Base-by-base conservation (phyloP, 768 basidiomycete genomes). In the Leccinum uliginosum region DNA sequence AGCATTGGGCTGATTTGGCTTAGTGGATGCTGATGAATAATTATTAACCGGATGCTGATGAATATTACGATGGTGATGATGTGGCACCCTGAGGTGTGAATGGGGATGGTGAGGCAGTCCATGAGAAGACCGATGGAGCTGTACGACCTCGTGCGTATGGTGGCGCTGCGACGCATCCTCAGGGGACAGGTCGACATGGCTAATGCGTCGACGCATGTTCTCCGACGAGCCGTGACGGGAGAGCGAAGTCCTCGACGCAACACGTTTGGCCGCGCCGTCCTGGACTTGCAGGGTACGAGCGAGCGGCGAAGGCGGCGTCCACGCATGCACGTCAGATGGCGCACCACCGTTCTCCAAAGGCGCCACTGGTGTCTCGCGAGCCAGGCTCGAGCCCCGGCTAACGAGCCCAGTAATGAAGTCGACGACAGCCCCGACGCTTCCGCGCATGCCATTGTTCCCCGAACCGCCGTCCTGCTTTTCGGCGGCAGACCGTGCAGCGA, bases 351-450 rank as follows among this genome's bases (percentile, higher is more conserved):
- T 58, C 21, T 61, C 57, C 32, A 46, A 24, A 47, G 63, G 60
- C 8, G 47, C 55, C 4, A 43, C 40, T 6, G 40, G 40, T 12
- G 61, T 35, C 27, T 67, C 71, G 35, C 51, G 53, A 15, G 66
- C 52, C 29, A 65, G 17, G 50, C 64, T 68, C 15, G 65, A 44
- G 30, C 62, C 64, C 14, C 64, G 64, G 55, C 63, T 67, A 26
- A 91, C 80, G 30, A 88, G 74, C 1, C 85, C 85, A 3, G 85
- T 67, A 17, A 91, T 66, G 61, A 87, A 89, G 23, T 80, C 86
- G 10, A 87, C 82, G 45, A 89, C 83, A 3, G 82, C 79, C 26
- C 73, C 74, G 1, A 80, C 69, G 10, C 81, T 80, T 26, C 63
- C 70, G 51, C 76, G 74, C 55, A 80, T 67, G 51, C 40, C n/a